These are phyloP conservation scores for Candida patagonica DNA, from an alignment of 805 yeast genomes.

Conservation along the genomic window DNA sequence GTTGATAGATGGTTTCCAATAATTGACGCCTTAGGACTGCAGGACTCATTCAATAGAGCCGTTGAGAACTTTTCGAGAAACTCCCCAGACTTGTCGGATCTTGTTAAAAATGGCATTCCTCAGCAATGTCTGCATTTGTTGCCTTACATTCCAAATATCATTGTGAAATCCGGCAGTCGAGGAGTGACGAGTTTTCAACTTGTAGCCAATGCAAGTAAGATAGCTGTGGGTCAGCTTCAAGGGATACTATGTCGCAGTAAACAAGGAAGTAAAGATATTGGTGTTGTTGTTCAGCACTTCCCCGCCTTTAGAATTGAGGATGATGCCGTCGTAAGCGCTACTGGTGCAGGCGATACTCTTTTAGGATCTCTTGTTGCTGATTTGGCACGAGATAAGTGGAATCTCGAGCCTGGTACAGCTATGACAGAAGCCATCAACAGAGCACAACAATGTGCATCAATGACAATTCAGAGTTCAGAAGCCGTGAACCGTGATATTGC, in stretches of 20 bases:
- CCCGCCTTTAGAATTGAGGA: slow-evolving; percentile 33
- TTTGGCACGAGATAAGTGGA: slow-evolving; percentile 19
- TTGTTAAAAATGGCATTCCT: slow-evolving; percentile 34
- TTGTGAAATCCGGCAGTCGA: slow-evolving; percentile 57
- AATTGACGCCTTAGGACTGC: slow-evolving; percentile 49
- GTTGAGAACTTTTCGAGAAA: slow-evolving; percentile 29
- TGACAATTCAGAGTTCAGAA: slow-evolving; percentile 25
- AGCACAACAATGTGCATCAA: slow-evolving; percentile 32
- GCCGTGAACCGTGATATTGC: slow-evolving; percentile 20
- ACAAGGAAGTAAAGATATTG: slow-evolving; percentile 25
- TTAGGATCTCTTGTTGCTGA: slow-evolving; percentile 53
- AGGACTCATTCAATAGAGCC: slow-evolving; percentile 37
- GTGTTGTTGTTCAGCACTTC: slow-evolving; percentile 57
- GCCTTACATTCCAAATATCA: slow-evolving; percentile 60
- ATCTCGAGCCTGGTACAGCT: slow-evolving; percentile 14
- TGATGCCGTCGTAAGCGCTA: slow-evolving; percentile 48
- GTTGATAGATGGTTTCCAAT: slow-evolving; percentile 70
- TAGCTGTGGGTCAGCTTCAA: neutral
- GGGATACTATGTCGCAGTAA: slow-evolving; percentile 3
- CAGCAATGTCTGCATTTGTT: slow-evolving; percentile 56
- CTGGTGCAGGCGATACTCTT: slow-evolving; percentile 85
- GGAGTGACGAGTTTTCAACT: slow-evolving; percentile 47
- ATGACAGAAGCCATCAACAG: slow-evolving; percentile 22
- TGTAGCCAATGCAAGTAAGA: slow-evolving; percentile 16
- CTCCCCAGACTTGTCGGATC: slow-evolving; percentile 20